Percentiles rank a stretch among this genome's conserved stretches.
These are phyloP conservation scores for Flaveria robusta DNA, from an alignment of 129 eudicot species.

Conservation along the genomic window DNA sequence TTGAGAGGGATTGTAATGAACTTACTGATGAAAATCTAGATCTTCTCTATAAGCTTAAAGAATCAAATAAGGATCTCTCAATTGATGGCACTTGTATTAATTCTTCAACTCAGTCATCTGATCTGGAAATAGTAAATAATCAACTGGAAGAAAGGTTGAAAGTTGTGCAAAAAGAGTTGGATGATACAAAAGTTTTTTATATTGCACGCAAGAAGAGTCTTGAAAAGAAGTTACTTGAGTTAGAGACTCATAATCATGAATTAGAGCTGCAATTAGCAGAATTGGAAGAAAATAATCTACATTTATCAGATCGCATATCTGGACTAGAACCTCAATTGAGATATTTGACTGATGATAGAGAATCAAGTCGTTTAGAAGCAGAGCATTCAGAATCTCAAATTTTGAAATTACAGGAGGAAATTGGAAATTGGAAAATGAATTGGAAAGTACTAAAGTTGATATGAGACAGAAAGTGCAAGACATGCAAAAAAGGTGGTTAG, in stretches of 20 bases:
- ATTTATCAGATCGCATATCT: slow-evolving; percentile 59
- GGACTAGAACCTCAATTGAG: slow-evolving; percentile 72
- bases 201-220: slow-evolving; percentile 38
- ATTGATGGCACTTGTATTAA: slow-evolving; percentile 25
- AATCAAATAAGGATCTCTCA: slow-evolving; percentile 36
- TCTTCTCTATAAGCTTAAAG: slow-evolving; percentile 54
- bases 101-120: slow-evolving; percentile 46
- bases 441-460: slow-evolving; percentile 48
- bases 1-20: slow-evolving; percentile 60
- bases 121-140: slow-evolving; percentile 37
- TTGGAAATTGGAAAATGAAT: slow-evolving; percentile 49
- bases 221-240: slow-evolving; percentile 47
- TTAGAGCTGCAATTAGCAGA: slow-evolving; percentile 52
- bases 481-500: slow-evolving; percentile 63
- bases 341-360: slow-evolving; percentile 58
- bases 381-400: slow-evolving; percentile 53
- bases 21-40: slow-evolving; percentile 70
- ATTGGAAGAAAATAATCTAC: slow-evolving; percentile 57
- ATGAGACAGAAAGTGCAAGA: slow-evolving; percentile 54
- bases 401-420: slow-evolving; percentile 41
- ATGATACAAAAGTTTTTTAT: slow-evolving; percentile 37
- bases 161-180: slow-evolving; percentile 42
- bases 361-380: slow-evolving; percentile 51
- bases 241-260: slow-evolving; percentile 51
- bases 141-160: slow-evolving; percentile 44